Percentiles rank a stretch among this genome's conserved stretches.
phyloP scores from a whole-genome alignment of 495 filamentous ascomycete species.

The Rhypophila decipiens region DNA sequence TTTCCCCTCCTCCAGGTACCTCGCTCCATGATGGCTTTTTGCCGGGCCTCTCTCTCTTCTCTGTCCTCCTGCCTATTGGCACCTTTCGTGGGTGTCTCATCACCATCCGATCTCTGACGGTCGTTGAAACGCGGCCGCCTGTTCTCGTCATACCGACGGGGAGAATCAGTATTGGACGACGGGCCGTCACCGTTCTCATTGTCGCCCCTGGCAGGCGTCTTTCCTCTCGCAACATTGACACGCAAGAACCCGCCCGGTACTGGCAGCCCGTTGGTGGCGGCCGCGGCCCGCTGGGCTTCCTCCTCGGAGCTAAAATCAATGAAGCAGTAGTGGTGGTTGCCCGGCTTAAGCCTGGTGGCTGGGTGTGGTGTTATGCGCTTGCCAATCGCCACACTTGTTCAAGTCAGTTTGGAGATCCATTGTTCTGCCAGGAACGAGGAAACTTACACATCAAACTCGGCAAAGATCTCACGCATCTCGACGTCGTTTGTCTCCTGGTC shows the following conservation, averaged over 20 bases:
- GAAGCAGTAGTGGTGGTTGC: conserved; percentile 62
- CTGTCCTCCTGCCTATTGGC: background rate
- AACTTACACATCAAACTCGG: conserved; percentile 45
- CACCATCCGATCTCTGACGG: too few species aligned
- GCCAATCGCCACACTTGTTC: conserved; percentile 47
- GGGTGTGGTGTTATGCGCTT: conserved; percentile 57
- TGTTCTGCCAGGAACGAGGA: conserved; percentile 6
- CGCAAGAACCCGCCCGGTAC: conserved; percentile 12
- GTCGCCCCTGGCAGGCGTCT: conserved; percentile 1
- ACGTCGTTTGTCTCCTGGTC: conserved; percentile 47
- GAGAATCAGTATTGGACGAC: too few species aligned
- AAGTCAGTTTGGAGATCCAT: background rate
- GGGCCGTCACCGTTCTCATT: background rate
- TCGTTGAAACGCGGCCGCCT: too few species aligned
- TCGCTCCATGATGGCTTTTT: conserved; percentile 1
- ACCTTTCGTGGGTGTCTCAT: background rate
- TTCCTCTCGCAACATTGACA: conserved; percentile 11
- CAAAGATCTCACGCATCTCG: conserved; percentile 54
- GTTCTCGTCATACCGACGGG: too few species aligned
- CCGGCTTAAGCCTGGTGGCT: conserved; percentile 42
- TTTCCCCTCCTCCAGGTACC: conserved; percentile 1
- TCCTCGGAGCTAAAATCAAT: conserved; percentile 54
- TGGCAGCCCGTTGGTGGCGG: conserved; percentile 22
- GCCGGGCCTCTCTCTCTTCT: background rate
- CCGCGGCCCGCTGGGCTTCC: conserved; percentile 44